Percentiles rank a stretch among this genome's conserved stretches.
Evolutionary conservation across 208 protist genomes (phyloP).

Genomic region (Tritrichomonas foetus): DNA sequence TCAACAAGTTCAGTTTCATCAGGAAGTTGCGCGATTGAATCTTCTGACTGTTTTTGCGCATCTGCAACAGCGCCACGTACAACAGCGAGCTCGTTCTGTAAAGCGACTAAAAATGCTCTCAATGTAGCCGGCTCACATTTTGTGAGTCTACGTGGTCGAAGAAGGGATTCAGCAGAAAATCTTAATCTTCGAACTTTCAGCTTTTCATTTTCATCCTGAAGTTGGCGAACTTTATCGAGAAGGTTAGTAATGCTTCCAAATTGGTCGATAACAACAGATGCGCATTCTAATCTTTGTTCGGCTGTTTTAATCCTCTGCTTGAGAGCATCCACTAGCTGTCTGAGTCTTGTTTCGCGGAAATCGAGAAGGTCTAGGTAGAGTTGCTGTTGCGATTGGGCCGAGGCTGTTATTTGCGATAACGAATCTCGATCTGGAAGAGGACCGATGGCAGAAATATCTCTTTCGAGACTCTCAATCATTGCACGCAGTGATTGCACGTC

Average conservation of each 20-base stretch:
- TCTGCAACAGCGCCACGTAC: background rate
- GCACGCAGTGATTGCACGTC: background rate
- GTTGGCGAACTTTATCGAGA: background rate
- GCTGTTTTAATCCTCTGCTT: background rate
- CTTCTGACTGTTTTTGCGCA: background rate
- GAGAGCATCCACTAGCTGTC: background rate
- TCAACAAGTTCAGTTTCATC: conserved; percentile 2
- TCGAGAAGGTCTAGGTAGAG: background rate
- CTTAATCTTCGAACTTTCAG: background rate
- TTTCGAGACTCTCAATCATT: background rate
- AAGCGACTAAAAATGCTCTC: background rate
- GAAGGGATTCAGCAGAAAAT: conserved; percentile 22
- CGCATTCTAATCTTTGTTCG: conserved; percentile 22
- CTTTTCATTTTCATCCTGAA: conserved; percentile 37
- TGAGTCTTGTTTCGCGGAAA: background rate
- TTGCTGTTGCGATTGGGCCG: background rate
- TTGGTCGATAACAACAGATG: conserved; percentile 34
- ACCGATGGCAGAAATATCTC: conserved; percentile 20
- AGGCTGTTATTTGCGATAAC: background rate
- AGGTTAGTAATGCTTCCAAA: conserved; percentile 15
- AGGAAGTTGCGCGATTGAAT: background rate
- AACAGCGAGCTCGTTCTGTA: background rate
- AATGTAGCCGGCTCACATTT: conserved; percentile 19
- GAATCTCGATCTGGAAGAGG: conserved; percentile 5
- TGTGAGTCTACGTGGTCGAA: background rate